Evolutionary conservation across 108 stramenopile species (phyloP), one percentile per base, ranked within the genome.

Genomic region (Phaeodactylum tricornutum): DNA sequence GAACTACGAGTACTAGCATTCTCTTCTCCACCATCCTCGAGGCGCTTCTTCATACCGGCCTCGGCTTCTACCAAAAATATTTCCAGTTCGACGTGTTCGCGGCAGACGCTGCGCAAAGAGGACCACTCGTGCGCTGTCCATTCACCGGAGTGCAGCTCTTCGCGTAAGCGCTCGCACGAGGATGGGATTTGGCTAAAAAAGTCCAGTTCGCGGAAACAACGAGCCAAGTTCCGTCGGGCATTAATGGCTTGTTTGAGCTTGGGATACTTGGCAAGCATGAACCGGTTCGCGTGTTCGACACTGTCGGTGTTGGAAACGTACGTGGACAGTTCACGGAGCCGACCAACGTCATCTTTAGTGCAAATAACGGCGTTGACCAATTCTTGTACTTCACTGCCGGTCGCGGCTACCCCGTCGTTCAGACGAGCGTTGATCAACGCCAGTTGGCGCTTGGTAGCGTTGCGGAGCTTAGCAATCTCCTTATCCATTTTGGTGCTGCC

Each of bases 61-160:
- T 91, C 88, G 0, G 88, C 88, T 62, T 91, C 88, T 7, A 91
- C 79, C 50, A 91, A 57, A 52, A 91, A 74, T 28, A 91, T 79
- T 53, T 91, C 81, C 48, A 91, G 53, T 50, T 86, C 88, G 33
- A 91, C 88, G 53, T 91, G 88, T 46, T 91, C 84, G 47, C 82
- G 63, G 26, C 67, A 65, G 4, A 91, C 88, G 29, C 79, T 67
- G 1, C 88, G 81, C 30, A 91, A 62, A 2, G 79, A 78, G 44
- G 50, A 67, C 88, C 88, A 91, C 64, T 91, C 88, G 35, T 79
- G 59, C 7, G 64, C 79, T 7, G 84, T 84, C 81, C 81, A 91
- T 64, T 91, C 88, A 23, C 75, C 77, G 11, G 59, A 36, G 34
- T 91, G 79, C 47, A 91, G 47, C 27, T 91, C 78, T 37, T 91